Conservation (phyloP, 306 rosid genomes). For the Cotoneaster glaucophyllus region DNA sequence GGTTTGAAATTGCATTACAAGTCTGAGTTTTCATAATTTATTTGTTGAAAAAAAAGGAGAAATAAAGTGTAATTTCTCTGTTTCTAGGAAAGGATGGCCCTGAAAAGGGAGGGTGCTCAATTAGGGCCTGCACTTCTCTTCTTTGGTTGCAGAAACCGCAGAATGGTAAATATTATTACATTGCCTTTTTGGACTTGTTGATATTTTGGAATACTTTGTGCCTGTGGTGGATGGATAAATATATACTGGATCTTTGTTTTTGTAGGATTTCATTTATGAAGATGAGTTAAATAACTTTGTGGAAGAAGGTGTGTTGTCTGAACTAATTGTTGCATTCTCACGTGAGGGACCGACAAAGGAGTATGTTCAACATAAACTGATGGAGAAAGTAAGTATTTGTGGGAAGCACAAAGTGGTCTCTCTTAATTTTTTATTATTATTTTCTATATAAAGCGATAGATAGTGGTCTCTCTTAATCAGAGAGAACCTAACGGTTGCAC, state of each 20-base stretch:
- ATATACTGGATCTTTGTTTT: slow-evolving; percentile 8
- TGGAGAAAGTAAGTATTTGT: slow-evolving; percentile 51
- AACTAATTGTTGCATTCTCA: slow-evolving; percentile 79
- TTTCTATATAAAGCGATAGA: background rate
- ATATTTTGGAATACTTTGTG: background rate
- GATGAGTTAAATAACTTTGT: slow-evolving; percentile 73
- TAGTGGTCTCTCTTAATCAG: background rate
- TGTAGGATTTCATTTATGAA: slow-evolving; percentile 86
- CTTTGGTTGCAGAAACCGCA: slow-evolving; percentile 94
- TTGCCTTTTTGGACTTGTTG: background rate
- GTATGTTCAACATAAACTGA: slow-evolving; percentile 86
- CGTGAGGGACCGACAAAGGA: slow-evolving; percentile 78
- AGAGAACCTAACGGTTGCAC: slow-evolving; percentile 10
- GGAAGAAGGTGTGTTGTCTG: slow-evolving; percentile 61
- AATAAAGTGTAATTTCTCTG: slow-evolving; percentile 8
- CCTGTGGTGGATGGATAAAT: slow-evolving; percentile 14
- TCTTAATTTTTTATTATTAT: background rate
- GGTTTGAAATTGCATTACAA: slow-evolving; percentile 34
- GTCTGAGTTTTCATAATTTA: background rate
- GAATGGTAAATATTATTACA: slow-evolving; percentile 43
- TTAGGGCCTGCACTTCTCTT: slow-evolving; percentile 81
- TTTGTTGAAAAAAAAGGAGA: background rate
- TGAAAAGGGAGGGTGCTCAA: slow-evolving; percentile 61
- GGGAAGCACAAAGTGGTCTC: background rate
- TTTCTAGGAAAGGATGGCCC: slow-evolving; percentile 77